Evolutionary conservation across 2,329 filamentous ascomycete species (phyloP).

Genomic region (Fusarium marasasianum): DNA sequence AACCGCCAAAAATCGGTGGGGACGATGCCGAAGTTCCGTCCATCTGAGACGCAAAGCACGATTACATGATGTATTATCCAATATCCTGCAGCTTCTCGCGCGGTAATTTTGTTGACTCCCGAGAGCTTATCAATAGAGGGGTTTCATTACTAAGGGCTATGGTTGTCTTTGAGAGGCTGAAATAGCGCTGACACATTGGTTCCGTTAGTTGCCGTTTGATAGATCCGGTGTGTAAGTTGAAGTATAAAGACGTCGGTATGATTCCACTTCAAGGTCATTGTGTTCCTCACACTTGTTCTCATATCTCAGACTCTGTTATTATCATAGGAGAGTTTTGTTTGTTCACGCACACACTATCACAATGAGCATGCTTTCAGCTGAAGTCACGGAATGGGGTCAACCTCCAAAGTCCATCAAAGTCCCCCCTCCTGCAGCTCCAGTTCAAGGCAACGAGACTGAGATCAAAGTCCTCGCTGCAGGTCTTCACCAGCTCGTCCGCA

Average conservation of each 20-base stretch:
- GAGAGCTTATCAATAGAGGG: constrained; percentile 23
- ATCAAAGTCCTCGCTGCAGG: constrained; percentile 63
- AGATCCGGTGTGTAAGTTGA: neutral
- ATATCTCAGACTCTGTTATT: neutral
- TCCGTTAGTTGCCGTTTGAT: neutral
- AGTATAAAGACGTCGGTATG: constrained; percentile 24
- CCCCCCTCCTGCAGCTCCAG: constrained; percentile 49
- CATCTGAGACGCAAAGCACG: constrained; percentile 5
- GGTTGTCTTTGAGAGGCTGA: constrained; percentile 1
- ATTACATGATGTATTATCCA: constrained; percentile 24
- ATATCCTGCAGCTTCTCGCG: neutral
- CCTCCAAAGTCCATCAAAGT: constrained; percentile 43
- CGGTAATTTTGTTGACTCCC: neutral
- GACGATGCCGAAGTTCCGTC: constrained; percentile 34
- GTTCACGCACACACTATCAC: neutral
- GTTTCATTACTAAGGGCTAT: constrained; percentile 17
- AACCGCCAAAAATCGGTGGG: neutral
- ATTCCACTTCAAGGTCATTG: neutral
- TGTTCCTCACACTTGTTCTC: neutral
- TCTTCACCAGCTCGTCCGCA: constrained; percentile 63
- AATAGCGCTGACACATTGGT: neutral
- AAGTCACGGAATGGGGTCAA: constrained; percentile 52
- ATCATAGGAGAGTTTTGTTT: no score
- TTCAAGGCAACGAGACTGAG: constrained; percentile 51
- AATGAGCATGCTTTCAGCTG: constrained; percentile 50